Conservation (phyloP, 2,329 filamentous ascomycete genomes). For the Claviceps maximensis region DNA sequence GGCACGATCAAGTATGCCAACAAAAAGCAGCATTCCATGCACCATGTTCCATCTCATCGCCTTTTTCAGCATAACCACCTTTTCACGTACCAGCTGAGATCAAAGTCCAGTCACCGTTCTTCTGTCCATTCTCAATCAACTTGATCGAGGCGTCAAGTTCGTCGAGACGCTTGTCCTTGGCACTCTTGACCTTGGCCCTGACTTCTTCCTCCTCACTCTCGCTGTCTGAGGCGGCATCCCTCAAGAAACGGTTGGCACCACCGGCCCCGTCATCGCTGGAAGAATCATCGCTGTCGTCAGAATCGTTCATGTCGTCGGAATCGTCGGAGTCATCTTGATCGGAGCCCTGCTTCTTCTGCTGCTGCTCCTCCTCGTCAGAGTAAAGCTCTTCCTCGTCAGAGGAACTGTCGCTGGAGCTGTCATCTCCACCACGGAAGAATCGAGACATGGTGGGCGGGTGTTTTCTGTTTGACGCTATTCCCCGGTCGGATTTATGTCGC, state of each 20-base stretch:
- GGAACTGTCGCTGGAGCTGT: conserved; percentile 91
- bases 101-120: conserved; percentile 94
- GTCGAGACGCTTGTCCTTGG: conserved; percentile 93
- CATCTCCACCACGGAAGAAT: conserved; percentile 85
- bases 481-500: conserved; percentile 2
- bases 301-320: conserved; percentile 29
- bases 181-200: conserved; percentile 82
- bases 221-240: conserved; percentile 56
- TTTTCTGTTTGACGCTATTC: conserved; percentile 7
- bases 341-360: conserved; percentile 24
- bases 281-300: conserved; percentile 41
- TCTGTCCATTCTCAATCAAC: conserved; percentile 89
- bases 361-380: conserved; percentile 34
- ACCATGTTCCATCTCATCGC: neutral
- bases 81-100: conserved; percentile 64
- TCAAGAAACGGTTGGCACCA: conserved; percentile 77
- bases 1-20: neutral
- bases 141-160: conserved; percentile 84
- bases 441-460: conserved; percentile 62
- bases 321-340: conserved; percentile 21
- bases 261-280: conserved; percentile 53
- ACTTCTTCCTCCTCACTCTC: conserved; percentile 81
- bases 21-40: neutral
- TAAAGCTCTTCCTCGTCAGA: conserved; percentile 96
- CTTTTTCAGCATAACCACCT: neutral